These are phyloP conservation scores for Marsdenia floribunda DNA, from an alignment of 257 asterid species.

Conservation along the genomic window DNA sequence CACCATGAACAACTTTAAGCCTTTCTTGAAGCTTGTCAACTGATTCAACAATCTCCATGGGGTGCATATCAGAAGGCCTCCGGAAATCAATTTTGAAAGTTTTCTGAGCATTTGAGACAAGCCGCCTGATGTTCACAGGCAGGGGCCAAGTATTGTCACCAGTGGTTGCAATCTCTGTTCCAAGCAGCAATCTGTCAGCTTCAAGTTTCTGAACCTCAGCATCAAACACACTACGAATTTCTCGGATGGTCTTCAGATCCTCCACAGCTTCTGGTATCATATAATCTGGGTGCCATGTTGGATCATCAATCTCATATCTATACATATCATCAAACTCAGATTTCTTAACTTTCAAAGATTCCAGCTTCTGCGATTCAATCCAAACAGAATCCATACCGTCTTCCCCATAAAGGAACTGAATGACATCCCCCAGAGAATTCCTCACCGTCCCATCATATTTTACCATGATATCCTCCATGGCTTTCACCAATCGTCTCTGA, in stretches of 20 bases:
- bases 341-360: slow-evolving; percentile 81
- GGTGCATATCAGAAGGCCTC: slow-evolving; percentile 95
- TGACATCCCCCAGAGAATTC: slow-evolving; percentile 95
- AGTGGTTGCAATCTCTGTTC: slow-evolving; percentile 84
- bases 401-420: slow-evolving; percentile 98
- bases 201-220: slow-evolving; percentile 95
- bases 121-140: slow-evolving; percentile 93
- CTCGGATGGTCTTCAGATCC: slow-evolving; percentile 81
- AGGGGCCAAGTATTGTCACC: slow-evolving; percentile 95
- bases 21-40: slow-evolving; percentile 96
- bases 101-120: slow-evolving; percentile 83
- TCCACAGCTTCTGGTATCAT: slow-evolving; percentile 87
- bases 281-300: slow-evolving; percentile 83
- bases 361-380: slow-evolving; percentile 94
- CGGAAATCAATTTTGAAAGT: slow-evolving; percentile 92
- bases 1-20: slow-evolving; percentile 99
- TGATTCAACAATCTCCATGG: slow-evolving; percentile 98
- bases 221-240: slow-evolving; percentile 93
- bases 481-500: slow-evolving; percentile 95
- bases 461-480: slow-evolving; percentile 99
- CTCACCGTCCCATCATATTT: slow-evolving; percentile 98
- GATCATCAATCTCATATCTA: slow-evolving; percentile 76
- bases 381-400: slow-evolving; percentile 99
- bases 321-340: slow-evolving; percentile 59
- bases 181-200: slow-evolving; percentile 85